phyloP scores from a whole-genome alignment of 768 basidiomycete genomes.

The Pholiota microspora region DNA sequence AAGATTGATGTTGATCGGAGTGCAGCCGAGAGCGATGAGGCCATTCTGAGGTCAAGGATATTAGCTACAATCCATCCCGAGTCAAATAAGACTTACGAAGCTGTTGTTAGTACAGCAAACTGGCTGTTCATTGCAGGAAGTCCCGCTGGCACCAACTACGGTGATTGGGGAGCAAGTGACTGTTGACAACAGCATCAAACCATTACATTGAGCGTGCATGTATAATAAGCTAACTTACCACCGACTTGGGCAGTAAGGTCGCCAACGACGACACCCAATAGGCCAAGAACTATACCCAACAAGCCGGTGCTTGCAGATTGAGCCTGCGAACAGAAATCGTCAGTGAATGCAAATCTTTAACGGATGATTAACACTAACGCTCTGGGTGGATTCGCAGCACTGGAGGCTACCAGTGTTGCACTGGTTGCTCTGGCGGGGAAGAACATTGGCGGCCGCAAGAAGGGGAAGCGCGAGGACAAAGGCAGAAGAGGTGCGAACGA shows the following conservation, averaged over 20 bases:
- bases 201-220: not conserved
- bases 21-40: conserved; percentile 28
- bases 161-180: conserved; percentile 29
- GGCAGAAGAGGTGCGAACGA: not conserved
- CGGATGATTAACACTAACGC: conserved; percentile 14
- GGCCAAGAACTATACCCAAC: conserved; percentile 20
- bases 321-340: conserved; percentile 13
- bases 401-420: conserved; percentile 28
- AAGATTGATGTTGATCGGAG: conserved; percentile 26
- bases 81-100: conserved; percentile 18
- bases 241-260: conserved; percentile 18
- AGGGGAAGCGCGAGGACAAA: conserved; percentile 8
- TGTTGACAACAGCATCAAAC: not conserved
- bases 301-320: conserved; percentile 8
- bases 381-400: conserved; percentile 25
- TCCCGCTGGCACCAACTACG: conserved; percentile 22
- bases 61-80: not conserved
- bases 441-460: conserved; percentile 12
- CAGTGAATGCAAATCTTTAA: not conserved
- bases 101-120: conserved; percentile 29
- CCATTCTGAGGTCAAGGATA: conserved; percentile 18
- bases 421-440: conserved; percentile 13
- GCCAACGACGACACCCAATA: conserved; percentile 24
- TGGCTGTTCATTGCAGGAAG: conserved; percentile 23
- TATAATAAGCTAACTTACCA: conserved; percentile 12